phyloP scores from a whole-genome alignment of 1,139 yeast genomes.

The Pichiaceae sp. region DNA sequence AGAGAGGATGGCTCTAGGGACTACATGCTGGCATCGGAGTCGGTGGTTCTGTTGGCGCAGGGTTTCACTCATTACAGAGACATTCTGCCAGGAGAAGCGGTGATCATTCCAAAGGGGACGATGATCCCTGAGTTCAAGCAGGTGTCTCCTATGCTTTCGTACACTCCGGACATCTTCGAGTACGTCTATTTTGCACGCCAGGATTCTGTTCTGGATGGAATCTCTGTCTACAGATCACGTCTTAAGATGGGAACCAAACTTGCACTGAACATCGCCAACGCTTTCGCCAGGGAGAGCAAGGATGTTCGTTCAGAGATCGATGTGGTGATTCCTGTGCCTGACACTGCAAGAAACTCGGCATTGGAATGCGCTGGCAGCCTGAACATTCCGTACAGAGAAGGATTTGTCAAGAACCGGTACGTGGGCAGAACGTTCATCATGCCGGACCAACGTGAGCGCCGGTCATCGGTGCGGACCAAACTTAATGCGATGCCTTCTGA shows the following conservation, averaged over 20 bases:
- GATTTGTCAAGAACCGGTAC: conserved; percentile 92
- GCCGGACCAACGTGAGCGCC: conserved; percentile 96
- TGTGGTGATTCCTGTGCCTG: conserved; percentile 97
- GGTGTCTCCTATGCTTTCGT: conserved; percentile 68
- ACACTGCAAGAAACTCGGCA: conserved; percentile 92
- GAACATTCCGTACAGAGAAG: conserved; percentile 85
- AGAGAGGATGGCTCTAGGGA: conserved; percentile 68
- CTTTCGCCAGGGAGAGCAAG: conserved; percentile 40
- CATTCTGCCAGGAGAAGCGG: conserved; percentile 91
- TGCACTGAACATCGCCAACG: conserved; percentile 57
- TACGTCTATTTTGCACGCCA: conserved; percentile 98
- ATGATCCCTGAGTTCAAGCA: conserved; percentile 74
- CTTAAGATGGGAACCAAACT: conserved; percentile 90
- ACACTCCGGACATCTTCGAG: conserved; percentile 94
- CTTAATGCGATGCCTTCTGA: conserved; percentile 95
- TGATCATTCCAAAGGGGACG: conserved; percentile 72
- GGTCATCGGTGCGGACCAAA: conserved; percentile 89
- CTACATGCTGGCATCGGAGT: conserved; percentile 93
- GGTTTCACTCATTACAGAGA: conserved; percentile 77
- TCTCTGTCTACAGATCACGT: conserved; percentile 87
- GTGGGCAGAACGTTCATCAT: conserved; percentile 96
- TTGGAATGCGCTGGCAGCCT: conserved; percentile 81
- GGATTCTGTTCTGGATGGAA: conserved; percentile 91
- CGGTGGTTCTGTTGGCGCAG: conserved; percentile 92
- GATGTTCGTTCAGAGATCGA: conserved; percentile 53